Percentiles rank a stretch among this genome's conserved stretches.
These are phyloP conservation scores for Botryotinia narcissicola DNA, from an alignment of 2,329 filamentous ascomycete genomes.

Conservation along the genomic window DNA sequence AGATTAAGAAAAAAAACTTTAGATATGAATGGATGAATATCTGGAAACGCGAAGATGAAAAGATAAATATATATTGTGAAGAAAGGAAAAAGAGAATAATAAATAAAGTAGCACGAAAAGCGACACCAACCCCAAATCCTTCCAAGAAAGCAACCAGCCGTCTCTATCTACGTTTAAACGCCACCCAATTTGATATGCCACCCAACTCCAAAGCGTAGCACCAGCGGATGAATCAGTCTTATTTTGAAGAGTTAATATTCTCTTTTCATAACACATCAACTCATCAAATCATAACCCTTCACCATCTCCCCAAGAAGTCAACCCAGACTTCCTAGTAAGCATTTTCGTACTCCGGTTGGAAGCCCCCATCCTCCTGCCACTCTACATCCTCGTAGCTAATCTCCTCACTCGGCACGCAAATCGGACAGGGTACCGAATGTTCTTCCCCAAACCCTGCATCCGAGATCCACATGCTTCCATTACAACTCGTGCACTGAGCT, in stretches of 20 bases:
- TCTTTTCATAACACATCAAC: neutral
- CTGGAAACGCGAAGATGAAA: too few species aligned
- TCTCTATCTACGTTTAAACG: neutral
- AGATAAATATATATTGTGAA: neutral
- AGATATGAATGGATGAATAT: neutral
- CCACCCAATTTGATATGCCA: neutral
- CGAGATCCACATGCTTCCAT: neutral
- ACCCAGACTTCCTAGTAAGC: neutral
- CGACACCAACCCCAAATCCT: neutral
- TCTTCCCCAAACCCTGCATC: neutral
- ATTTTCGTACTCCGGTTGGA: neutral
- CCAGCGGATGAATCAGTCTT: neutral
- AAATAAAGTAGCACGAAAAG: neutral
- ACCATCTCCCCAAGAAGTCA: neutral
- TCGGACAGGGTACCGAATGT: slow-evolving; percentile 4
- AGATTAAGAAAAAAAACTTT: too few species aligned
- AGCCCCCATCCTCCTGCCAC: neutral
- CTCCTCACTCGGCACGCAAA: slow-evolving; percentile 3
- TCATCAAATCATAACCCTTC: neutral
- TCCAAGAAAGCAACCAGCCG: neutral
- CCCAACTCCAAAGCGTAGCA: neutral
- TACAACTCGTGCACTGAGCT: neutral
- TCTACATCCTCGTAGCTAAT: neutral
- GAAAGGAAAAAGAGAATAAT: neutral
- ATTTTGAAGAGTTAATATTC: neutral